phyloP scores from a whole-genome alignment of 257 asterid genomes.

The Anisodus acutangulus region DNA sequence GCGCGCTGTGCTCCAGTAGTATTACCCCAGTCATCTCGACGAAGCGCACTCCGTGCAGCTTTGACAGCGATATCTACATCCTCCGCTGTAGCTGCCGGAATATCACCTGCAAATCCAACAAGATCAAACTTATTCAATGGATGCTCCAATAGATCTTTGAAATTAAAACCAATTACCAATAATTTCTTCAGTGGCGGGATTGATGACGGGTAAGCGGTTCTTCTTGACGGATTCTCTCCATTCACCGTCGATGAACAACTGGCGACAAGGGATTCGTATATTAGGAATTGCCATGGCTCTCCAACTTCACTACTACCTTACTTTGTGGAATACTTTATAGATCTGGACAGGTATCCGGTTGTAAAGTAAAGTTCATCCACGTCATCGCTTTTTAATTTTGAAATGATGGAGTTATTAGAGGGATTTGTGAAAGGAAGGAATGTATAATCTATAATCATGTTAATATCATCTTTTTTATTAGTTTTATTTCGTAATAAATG shows the following conservation, averaged over 20 bases:
- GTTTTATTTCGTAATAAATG: too few species aligned
- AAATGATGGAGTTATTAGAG: too few species aligned
- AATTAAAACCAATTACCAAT: constrained; percentile 50
- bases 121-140: neutral
- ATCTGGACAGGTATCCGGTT: too few species aligned
- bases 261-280: constrained; percentile 54
- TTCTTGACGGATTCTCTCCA: constrained; percentile 72
- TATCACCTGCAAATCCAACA: constrained; percentile 54
- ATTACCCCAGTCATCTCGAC: constrained; percentile 52
- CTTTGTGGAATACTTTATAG: too few species aligned
- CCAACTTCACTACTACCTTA: too few species aligned
- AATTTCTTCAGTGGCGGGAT: constrained; percentile 76
- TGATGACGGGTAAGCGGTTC: constrained; percentile 66
- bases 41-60: constrained; percentile 66
- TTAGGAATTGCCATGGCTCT: constrained; percentile 31
- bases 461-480: too few species aligned
- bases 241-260: constrained; percentile 78
- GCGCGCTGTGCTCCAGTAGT: constrained; percentile 59
- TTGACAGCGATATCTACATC: constrained; percentile 64
- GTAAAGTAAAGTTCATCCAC: too few species aligned
- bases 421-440: too few species aligned
- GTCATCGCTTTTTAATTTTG: too few species aligned
- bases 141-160: neutral
- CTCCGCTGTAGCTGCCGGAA: constrained; percentile 83
- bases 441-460: too few species aligned